Percentiles rank a stretch among this genome's conserved stretches.
These are phyloP conservation scores for Pythium insidiosum DNA, from an alignment of 352 stramenopile genomes.

Conservation along the genomic window DNA sequence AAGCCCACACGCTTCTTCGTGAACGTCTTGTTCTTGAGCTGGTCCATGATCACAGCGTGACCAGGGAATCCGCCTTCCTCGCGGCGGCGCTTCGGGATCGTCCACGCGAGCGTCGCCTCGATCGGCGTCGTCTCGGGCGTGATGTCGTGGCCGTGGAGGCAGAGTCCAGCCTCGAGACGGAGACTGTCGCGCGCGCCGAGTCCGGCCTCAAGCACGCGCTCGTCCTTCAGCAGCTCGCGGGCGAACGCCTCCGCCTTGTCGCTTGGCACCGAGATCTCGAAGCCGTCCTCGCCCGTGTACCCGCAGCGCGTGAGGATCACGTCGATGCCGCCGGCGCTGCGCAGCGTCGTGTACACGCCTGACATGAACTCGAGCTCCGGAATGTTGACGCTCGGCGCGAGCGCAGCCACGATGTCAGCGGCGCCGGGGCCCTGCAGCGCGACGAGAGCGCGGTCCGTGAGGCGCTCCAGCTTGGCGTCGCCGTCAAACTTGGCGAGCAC, in stretches of 20 bases:
- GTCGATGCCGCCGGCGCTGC: conserved; percentile 45
- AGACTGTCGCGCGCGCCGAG: conserved; percentile 96
- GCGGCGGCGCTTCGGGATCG: conserved; percentile 79
- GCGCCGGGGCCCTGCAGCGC: conserved; percentile 94
- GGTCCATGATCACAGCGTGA: conserved; percentile 92
- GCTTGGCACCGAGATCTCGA: conserved; percentile 92
- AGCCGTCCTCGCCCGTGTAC: conserved; percentile 99
- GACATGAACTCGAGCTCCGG: conserved; percentile 96
- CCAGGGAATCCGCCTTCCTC: conserved; percentile 92
- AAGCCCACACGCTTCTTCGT: conserved; percentile 94
- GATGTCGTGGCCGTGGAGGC: conserved; percentile 98
- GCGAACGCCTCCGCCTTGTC: conserved; percentile 46
- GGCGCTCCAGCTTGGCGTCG: conserved; percentile 92
- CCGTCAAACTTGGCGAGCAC: conserved; percentile 80
- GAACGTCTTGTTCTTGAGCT: conserved; percentile 92
- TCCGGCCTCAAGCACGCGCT: conserved; percentile 87
- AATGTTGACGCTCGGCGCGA: conserved; percentile 88
- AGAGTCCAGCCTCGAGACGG: conserved; percentile 96
- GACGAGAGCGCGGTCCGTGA: conserved; percentile 90
- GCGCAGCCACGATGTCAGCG: conserved; percentile 65
- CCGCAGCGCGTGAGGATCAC: conserved; percentile 93
- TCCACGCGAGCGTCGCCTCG: conserved; percentile 93
- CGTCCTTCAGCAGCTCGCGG: conserved; percentile 43
- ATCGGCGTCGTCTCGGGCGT: conserved; percentile 93
- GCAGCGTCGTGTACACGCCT: conserved; percentile 82